These are phyloP conservation scores for Candida pini DNA, from an alignment of 805 yeast species.

Conservation along the genomic window DNA sequence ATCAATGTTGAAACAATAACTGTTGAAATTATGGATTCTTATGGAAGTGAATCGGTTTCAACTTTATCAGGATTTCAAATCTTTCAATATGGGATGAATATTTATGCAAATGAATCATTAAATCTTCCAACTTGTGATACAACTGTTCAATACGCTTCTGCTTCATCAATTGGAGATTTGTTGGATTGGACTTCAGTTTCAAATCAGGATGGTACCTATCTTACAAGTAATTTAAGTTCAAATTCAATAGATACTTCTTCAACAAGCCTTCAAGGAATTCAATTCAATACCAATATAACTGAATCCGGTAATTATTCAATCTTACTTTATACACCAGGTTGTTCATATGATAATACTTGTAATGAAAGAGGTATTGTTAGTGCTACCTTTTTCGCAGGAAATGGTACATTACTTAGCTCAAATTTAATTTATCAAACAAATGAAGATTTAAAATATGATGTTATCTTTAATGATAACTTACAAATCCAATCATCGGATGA, in stretches of 20 bases:
- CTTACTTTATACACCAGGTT: conserved; percentile 82
- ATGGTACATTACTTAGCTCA: conserved; percentile 37
- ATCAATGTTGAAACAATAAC: conserved; percentile 57
- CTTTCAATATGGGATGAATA: conserved; percentile 51
- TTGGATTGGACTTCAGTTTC: conserved; percentile 19
- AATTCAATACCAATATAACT: conserved; percentile 62
- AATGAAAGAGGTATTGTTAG: conserved; percentile 67
- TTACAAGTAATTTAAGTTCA: conserved; percentile 23
- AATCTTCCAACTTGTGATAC: conserved; percentile 59
- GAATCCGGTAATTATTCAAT: conserved; percentile 73
- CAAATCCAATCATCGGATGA: conserved; percentile 36
- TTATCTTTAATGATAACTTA: conserved; percentile 64
- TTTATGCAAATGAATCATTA: conserved; percentile 69
- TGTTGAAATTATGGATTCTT: conserved; percentile 58
- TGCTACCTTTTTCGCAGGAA: conserved; percentile 55
- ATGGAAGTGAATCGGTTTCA: conserved; percentile 64
- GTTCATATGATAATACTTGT: conserved; percentile 65
- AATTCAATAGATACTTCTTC: conserved; percentile 24
- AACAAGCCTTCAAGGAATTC: conserved; percentile 39
- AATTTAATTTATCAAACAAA: conserved; percentile 72
- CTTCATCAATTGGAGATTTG: conserved; percentile 11
- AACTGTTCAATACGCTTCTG: conserved; percentile 4
- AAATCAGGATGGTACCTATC: conserved; percentile 12
- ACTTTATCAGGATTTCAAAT: conserved; percentile 71
- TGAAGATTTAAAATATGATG: conserved; percentile 72